A percentile compares a stretch with the other conserved stretches of the same genome.
Conservation (phyloP, 1,284 basidiomycete genomes). For the Irpex rosettiformis region DNA sequence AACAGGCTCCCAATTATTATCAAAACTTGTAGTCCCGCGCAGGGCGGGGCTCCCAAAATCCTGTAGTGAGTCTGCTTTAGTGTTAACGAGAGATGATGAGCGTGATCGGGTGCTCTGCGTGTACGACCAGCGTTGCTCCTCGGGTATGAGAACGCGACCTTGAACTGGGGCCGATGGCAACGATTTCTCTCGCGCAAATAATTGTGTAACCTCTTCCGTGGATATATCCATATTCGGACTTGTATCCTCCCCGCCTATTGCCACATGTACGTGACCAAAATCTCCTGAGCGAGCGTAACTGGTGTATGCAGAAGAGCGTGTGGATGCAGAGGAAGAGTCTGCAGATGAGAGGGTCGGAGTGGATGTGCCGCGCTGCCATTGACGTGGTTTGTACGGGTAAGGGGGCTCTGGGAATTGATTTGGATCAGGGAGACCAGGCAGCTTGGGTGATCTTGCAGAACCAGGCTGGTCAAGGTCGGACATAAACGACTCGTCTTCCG, state of each 20-base stretch:
- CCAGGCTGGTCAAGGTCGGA: conserved; percentile 35
- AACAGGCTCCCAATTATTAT: conserved; percentile 67
- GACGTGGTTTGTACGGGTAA: conserved; percentile 48
- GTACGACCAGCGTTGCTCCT: conserved; percentile 63
- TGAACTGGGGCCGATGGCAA: conserved; percentile 41
- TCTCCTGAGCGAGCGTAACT: conserved; percentile 64
- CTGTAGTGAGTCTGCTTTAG: conserved; percentile 38
- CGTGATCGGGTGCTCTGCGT: conserved; percentile 59
- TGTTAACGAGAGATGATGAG: conserved; percentile 60
- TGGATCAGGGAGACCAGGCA: conserved; percentile 49
- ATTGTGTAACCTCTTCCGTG: conserved; percentile 58
- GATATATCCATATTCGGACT: conserved; percentile 53
- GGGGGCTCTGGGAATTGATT: conserved; percentile 52
- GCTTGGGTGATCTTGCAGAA: conserved; percentile 44
- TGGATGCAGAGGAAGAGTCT: conserved; percentile 64
- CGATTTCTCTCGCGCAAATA: conserved; percentile 49
- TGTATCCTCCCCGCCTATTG: conserved; percentile 54
- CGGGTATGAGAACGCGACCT: conserved; percentile 46
- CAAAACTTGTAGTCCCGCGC: conserved; percentile 65
- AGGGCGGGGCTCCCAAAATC: conserved; percentile 38
- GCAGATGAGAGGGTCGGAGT: conserved; percentile 58
- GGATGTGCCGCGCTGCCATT: conserved; percentile 27
- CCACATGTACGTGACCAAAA: conserved; percentile 62
- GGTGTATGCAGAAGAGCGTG: conserved; percentile 74
- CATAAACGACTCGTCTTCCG: conserved; percentile 34